Conservation (phyloP, 495 filamentous ascomycete genomes). For the Aspergillus nanangensis region DNA sequence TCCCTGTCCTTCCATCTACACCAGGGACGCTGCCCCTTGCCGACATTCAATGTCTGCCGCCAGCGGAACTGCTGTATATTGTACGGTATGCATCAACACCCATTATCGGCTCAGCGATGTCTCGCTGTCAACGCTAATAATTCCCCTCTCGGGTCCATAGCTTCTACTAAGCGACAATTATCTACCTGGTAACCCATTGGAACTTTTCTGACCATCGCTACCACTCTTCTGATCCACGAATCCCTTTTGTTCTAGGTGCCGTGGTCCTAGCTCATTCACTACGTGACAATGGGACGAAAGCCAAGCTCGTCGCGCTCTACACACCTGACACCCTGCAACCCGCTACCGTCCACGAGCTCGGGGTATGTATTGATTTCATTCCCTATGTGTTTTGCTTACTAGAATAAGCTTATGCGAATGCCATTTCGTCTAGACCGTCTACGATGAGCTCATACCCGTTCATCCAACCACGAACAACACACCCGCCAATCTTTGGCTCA, state of each 20-base stretch:
- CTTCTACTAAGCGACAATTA: conserved; percentile 88
- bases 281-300: conserved; percentile 82
- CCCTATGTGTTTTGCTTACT: too few species aligned
- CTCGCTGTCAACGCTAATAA: too few species aligned
- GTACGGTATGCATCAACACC: conserved; percentile 50
- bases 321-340: conserved; percentile 70
- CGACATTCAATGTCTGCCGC: conserved; percentile 25
- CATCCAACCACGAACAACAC: conserved; percentile 67
- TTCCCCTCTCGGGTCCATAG: conserved; percentile 46
- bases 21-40: conserved; percentile 4
- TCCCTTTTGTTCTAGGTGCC: conserved; percentile 57
- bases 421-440: conserved; percentile 71
- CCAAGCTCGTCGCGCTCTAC: conserved; percentile 79
- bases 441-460: conserved; percentile 86
- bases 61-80: conserved; percentile 46
- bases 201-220: neutral
- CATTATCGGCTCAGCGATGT: too few species aligned
- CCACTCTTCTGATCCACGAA: conserved; percentile 15
- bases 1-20: too few species aligned
- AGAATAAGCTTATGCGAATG: too few species aligned
- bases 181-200: conserved; percentile 64
- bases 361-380: conserved; percentile 51
- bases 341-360: conserved; percentile 71
- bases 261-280: conserved; percentile 92
- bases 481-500: conserved; percentile 81